Conservation (phyloP, 2,329 filamentous ascomycete species). For the Fusarium pininemorale region DNA sequence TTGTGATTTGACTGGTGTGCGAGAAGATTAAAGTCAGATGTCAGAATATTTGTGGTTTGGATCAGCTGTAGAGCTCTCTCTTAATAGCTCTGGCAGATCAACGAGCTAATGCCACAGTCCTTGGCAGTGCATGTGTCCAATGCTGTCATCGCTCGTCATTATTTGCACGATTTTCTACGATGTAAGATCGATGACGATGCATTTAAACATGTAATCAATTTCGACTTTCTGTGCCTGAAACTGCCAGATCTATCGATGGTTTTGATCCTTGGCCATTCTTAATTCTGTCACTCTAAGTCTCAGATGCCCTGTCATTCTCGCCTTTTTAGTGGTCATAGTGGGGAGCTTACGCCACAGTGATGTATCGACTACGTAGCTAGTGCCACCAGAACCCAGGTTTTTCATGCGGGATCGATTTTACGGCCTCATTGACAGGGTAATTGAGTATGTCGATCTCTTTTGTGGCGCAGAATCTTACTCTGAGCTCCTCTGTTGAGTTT, state of each 20-base stretch:
- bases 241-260: neutral
- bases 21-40: too few species aligned
- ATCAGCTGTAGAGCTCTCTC: neutral
- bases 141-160: neutral
- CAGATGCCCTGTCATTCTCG: neutral
- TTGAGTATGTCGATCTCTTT: neutral
- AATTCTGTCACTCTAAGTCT: neutral
- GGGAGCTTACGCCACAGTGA: neutral
- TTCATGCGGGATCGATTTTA: neutral
- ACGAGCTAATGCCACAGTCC: neutral
- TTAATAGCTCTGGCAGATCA: neutral
- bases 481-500: neutral
- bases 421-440: neutral
- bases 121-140: neutral
- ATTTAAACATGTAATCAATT: neutral
- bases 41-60: neutral
- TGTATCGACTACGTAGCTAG: neutral
- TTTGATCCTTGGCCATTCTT: neutral
- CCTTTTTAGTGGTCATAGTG: neutral
- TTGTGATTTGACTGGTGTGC: too few species aligned
- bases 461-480: neutral
- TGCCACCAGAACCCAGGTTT: neutral
- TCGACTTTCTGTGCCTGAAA: neutral
- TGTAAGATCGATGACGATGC: neutral
- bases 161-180: neutral